A percentile compares a stretch with the other conserved stretches of the same genome.
Evolutionary conservation across 495 filamentous ascomycete genomes (phyloP).

Genomic region (Terfezia claveryi): DNA sequence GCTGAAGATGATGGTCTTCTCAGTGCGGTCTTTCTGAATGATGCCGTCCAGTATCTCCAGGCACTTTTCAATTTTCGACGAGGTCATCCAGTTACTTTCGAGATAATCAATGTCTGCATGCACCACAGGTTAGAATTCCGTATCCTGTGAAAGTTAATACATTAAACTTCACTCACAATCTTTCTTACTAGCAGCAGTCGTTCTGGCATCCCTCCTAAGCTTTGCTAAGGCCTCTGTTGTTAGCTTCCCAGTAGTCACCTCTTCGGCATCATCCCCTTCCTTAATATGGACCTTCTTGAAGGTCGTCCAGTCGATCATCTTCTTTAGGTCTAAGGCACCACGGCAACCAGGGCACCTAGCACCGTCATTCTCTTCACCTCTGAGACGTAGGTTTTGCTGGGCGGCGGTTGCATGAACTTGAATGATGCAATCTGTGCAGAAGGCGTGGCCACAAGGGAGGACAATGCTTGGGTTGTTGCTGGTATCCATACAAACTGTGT

Average conservation of each 20-base stretch:
- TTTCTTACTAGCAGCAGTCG: constrained; percentile 37
- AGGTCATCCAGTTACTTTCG: constrained; percentile 44
- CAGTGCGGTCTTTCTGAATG: constrained; percentile 18
- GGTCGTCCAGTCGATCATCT: constrained; percentile 46
- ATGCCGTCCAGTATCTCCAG: constrained; percentile 37
- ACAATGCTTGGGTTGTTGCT: constrained; percentile 57
- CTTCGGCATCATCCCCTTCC: constrained; percentile 16
- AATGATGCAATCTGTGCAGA: constrained; percentile 58
- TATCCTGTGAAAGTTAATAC: background rate
- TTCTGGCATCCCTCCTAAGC: constrained; percentile 40
- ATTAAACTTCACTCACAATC: constrained; percentile 13
- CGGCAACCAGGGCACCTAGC: constrained; percentile 62
- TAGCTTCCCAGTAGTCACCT: background rate
- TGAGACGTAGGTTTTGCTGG: constrained; percentile 27
- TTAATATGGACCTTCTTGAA: constrained; percentile 60
- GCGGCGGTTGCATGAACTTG: constrained; percentile 34
- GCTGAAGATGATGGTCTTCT: constrained; percentile 82
- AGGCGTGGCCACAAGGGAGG: constrained; percentile 66
- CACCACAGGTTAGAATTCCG: background rate
- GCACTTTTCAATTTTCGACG: constrained; percentile 58
- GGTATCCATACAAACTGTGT: constrained; percentile 48
- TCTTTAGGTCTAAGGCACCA: constrained; percentile 35
- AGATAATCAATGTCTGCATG: constrained; percentile 39
- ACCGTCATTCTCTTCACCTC: constrained; percentile 36
- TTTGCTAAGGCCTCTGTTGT: constrained; percentile 30